phyloP scores from a whole-genome alignment of 2,329 filamentous ascomycete species.

The Botryotinia convoluta region DNA sequence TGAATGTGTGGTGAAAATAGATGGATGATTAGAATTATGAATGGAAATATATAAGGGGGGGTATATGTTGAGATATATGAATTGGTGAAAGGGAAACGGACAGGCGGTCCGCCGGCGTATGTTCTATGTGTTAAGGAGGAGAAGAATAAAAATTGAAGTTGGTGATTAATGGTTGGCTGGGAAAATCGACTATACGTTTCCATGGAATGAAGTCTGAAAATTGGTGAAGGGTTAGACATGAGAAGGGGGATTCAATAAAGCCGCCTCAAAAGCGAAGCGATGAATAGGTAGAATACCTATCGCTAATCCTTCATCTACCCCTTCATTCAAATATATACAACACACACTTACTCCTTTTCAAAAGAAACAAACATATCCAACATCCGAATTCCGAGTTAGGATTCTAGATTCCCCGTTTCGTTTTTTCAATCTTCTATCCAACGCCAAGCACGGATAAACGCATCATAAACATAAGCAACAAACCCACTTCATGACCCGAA shows the following conservation, averaged over 20 bases:
- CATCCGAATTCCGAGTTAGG: not conserved
- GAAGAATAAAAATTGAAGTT: not conserved
- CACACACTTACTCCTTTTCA: not conserved
- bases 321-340: slow-evolving; percentile 1
- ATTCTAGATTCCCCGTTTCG: not conserved
- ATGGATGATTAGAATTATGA: not conserved
- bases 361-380: not conserved
- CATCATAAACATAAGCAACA: slow-evolving; percentile 7
- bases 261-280: not conserved
- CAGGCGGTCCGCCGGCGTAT: slow-evolving; percentile 5
- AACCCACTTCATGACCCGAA: not conserved
- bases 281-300: not conserved
- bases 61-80: not conserved
- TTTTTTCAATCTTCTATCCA: slow-evolving; percentile 5
- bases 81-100: not conserved
- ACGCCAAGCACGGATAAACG: slow-evolving; percentile 10
- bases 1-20: not conserved
- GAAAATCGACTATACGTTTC: not conserved
- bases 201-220: not conserved
- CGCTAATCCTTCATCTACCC: not conserved
- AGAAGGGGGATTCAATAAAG: not conserved
- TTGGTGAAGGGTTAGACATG: not conserved
- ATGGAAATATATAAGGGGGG: not conserved
- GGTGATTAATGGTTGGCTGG: not conserved
- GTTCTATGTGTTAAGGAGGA: not conserved